Conservation (phyloP, 345 rosid genomes). For the Gossypium rotundifolium region DNA sequence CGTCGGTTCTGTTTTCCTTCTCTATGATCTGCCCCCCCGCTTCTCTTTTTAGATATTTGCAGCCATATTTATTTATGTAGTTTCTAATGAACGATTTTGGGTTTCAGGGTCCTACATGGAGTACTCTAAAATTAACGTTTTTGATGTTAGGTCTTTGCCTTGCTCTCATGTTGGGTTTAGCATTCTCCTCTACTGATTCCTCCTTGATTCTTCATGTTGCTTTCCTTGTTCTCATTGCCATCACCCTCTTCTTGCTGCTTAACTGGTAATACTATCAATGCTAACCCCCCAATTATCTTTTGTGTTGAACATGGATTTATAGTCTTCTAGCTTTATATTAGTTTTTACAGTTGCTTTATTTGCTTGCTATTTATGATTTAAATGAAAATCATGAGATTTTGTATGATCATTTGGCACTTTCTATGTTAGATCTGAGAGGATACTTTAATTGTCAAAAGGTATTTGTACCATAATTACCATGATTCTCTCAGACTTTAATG, state of each 20-base stretch:
- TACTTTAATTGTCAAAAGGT: not conserved
- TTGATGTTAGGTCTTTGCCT: constrained; percentile 63
- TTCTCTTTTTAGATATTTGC: not conserved
- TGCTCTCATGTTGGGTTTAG: constrained; percentile 67
- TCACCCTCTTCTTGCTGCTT: constrained; percentile 71
- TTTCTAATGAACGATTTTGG: not conserved
- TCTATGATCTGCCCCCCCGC: not conserved
- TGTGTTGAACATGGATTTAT: constrained; percentile 1
- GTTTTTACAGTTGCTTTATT: not conserved
- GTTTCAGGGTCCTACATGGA: constrained; percentile 84
- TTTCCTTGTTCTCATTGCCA: constrained; percentile 61
- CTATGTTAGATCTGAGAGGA: not conserved
- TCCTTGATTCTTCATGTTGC: constrained; percentile 64
- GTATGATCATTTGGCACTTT: not conserved
- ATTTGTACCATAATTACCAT: not conserved
- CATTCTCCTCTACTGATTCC: constrained; percentile 72
- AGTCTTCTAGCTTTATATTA: not conserved
- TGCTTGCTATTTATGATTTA: not conserved
- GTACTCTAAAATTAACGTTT: constrained; percentile 63
- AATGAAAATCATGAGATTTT: not conserved
- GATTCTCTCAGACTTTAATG: not conserved
- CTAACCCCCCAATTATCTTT: not conserved
- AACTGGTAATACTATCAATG: constrained; percentile 48
- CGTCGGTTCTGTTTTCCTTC: constrained; percentile 29
- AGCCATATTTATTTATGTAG: not conserved